Evolutionary conservation across 257 asterid genomes (phyloP).

Genomic region (Salvia miltiorrhiza): DNA sequence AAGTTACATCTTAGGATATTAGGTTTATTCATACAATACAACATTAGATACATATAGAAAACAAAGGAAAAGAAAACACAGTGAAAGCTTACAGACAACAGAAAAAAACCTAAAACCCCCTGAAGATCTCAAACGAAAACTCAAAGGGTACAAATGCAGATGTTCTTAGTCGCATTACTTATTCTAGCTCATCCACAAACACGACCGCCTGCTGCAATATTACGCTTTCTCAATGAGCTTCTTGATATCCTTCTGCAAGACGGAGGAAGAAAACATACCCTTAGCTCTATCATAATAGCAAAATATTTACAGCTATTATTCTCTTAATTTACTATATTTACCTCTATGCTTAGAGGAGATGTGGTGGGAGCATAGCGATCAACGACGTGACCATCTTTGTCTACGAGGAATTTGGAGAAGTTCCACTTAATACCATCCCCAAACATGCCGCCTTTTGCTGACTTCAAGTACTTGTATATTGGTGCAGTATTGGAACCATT

Average conservation of each 20-base stretch:
- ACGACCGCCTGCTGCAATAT: background rate
- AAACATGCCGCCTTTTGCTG: constrained; percentile 67
- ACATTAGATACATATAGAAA: too few species aligned
- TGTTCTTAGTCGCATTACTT: constrained; percentile 5
- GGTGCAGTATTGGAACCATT: constrained; percentile 76
- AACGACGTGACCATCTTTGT: constrained; percentile 72
- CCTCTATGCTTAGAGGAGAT: constrained; percentile 89
- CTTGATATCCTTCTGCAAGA: constrained; percentile 84
- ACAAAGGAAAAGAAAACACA: too few species aligned
- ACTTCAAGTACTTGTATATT: constrained; percentile 68
- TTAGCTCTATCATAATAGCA: too few species aligned
- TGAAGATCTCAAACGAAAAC: too few species aligned
- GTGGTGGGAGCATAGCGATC: constrained; percentile 92
- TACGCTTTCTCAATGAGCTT: constrained; percentile 62
- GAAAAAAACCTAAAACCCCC: too few species aligned
- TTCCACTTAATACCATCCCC: constrained; percentile 83
- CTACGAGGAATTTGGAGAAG: constrained; percentile 80
- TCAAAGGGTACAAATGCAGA: too few species aligned
- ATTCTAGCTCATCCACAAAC: constrained; percentile 3
- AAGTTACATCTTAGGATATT: background rate
- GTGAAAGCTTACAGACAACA: too few species aligned
- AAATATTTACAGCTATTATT: too few species aligned
- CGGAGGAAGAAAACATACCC: background rate
- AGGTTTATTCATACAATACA: too few species aligned
- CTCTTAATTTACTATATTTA: constrained; percentile 13